A percentile compares a stretch with the other conserved stretches of the same genome.
Conservation (phyloP, 148 eudicot genomes). For the Chenopodium suecicum region DNA sequence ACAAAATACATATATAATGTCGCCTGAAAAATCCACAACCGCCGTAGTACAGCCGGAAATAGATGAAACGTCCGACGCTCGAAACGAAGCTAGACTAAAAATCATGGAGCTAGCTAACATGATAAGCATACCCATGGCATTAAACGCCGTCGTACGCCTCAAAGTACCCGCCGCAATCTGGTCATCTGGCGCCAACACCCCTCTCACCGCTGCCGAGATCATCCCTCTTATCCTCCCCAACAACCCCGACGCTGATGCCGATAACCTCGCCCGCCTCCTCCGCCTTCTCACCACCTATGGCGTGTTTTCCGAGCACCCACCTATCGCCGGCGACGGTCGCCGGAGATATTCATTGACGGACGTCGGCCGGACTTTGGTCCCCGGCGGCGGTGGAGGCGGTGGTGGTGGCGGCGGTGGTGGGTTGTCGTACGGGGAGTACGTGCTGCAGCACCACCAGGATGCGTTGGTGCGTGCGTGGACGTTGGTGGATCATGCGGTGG, state of each 20-base stretch:
- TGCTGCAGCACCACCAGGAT: constrained; percentile 64
- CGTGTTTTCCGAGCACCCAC: constrained; percentile 41
- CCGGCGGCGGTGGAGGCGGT: constrained; percentile 21
- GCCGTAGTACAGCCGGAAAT: not conserved
- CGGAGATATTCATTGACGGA: constrained; percentile 46
- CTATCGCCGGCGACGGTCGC: constrained; percentile 16
- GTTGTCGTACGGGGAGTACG: constrained; percentile 46
- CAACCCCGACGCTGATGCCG: constrained; percentile 34
- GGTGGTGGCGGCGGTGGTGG: constrained; percentile 37
- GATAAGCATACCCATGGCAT: constrained; percentile 60
- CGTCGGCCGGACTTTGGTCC: constrained; percentile 45
- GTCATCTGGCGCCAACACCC: constrained; percentile 40
- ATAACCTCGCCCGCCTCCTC: constrained; percentile 51
- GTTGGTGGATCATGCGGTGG: constrained; percentile 43
- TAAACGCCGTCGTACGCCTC: constrained; percentile 53
- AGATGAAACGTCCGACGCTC: constrained; percentile 35
- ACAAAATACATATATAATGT: constrained; percentile 15
- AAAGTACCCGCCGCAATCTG: constrained; percentile 49
- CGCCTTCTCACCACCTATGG: constrained; percentile 49
- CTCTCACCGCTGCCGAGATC: constrained; percentile 43
- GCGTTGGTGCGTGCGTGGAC: constrained; percentile 52
- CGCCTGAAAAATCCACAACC: constrained; percentile 8
- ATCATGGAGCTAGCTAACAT: constrained; percentile 56
- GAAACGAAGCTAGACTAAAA: constrained; percentile 42
- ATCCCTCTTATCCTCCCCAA: constrained; percentile 25